phyloP scores from a whole-genome alignment of 2,329 filamentous ascomycete genomes.

The Phyllosticta ampelicida region DNA sequence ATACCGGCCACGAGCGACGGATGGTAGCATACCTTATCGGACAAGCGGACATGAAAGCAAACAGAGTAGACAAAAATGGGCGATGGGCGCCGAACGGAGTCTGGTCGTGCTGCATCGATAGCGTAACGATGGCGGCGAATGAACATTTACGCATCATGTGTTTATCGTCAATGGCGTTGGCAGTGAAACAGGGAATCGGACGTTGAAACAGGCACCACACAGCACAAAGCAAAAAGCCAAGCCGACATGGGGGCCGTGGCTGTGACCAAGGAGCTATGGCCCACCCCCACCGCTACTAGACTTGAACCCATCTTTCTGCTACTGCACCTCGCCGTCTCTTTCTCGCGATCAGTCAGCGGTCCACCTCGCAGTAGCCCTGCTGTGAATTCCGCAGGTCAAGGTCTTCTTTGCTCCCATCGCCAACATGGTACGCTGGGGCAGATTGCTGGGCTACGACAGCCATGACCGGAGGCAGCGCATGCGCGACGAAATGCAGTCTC shows the following conservation, averaged over 20 bases:
- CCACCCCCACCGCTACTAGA: not conserved
- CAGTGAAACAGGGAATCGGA: not conserved
- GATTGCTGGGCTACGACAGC: slow-evolving; percentile 27
- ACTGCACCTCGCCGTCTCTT: slow-evolving; percentile 2
- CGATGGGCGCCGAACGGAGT: slow-evolving; percentile 2
- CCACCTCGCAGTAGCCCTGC: not conserved
- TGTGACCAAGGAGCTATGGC: slow-evolving; percentile 10
- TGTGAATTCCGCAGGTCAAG: not conserved
- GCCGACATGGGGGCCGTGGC: not conserved
- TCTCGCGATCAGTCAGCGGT: not conserved
- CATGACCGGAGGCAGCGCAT: slow-evolving; percentile 28
- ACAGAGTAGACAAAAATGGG: slow-evolving; percentile 5
- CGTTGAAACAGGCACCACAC: not conserved
- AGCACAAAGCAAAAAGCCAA: not conserved
- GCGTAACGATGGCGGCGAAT: not conserved
- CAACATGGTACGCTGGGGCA: slow-evolving; percentile 29
- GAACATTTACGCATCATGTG: not conserved
- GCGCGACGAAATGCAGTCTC: slow-evolving; percentile 32
- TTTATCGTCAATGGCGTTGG: not conserved
- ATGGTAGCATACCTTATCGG: no score
- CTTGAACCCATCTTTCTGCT: slow-evolving; percentile 2
- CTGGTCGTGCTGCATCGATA: not conserved
- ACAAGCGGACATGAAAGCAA: not conserved
- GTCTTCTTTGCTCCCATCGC: not conserved
- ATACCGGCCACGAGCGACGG: no score